phyloP scores from a whole-genome alignment of 192 early-diverging fungal genomes.

The Linnemannia exigua region DNA sequence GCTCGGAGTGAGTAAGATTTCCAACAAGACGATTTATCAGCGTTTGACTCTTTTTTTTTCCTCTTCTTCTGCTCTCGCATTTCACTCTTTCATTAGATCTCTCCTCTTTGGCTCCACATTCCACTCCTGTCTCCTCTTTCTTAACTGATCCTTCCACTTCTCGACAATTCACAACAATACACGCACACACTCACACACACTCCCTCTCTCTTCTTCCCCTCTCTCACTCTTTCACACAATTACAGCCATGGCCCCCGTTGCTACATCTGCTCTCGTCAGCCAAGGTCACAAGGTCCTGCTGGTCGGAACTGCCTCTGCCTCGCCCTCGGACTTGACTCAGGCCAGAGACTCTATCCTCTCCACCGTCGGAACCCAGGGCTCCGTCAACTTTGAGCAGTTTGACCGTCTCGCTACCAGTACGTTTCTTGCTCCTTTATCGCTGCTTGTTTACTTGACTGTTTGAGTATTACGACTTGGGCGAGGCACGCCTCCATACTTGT shows the following conservation, averaged over 20 bases:
- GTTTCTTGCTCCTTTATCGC: not conserved
- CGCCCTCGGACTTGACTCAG: conserved; percentile 59
- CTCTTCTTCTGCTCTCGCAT: not conserved
- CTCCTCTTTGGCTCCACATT: not conserved
- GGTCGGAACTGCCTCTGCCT: conserved; percentile 60
- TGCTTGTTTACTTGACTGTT: not conserved
- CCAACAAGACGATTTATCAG: not conserved
- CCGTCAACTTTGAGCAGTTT: conserved; percentile 87
- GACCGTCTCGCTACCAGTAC: conserved; percentile 79
- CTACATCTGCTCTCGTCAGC: conserved; percentile 49
- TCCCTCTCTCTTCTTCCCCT: not conserved
- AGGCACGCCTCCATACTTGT: not conserved
- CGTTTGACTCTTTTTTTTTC: not conserved
- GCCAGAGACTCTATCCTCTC: conserved; percentile 58
- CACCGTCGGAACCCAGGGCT: conserved; percentile 66
- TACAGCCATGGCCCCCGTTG: conserved; percentile 34
- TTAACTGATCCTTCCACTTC: not conserved
- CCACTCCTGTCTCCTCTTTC: too few species aligned
- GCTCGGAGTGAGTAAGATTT: conserved; percentile 8
- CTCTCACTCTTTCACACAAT: not conserved
- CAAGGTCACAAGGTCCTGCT: conserved; percentile 63
- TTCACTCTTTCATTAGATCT: too few species aligned
- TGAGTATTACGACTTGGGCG: not conserved
- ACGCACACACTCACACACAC: not conserved
- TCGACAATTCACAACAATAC: not conserved